Base-by-base conservation (phyloP, 148 eudicot genomes). In the Rhododendron henanense region DNA sequence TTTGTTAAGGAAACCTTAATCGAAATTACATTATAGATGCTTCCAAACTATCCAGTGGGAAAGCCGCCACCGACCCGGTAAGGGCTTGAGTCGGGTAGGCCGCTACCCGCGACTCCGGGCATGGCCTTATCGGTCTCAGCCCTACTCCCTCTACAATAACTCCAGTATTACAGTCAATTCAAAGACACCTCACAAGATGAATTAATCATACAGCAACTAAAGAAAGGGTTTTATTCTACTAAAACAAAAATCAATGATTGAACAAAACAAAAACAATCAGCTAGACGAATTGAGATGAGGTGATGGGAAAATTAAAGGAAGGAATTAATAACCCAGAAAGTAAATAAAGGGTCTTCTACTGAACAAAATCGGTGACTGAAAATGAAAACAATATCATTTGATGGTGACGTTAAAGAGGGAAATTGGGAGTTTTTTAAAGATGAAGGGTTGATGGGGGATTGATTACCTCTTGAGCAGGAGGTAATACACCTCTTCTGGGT, bases 391-490 rank as follows among this genome's bases (percentile, higher is more conserved):
- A 51, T 15, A 80, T 37, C 79, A 47, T 10, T 10, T 59, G 18
- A n/a, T 61, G 10, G 18, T 10, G 73, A 7, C 9, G 41, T 47
- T 35, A 41, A 85, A 2, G 5, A 57, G 53, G 53, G 14, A 23
- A 81, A 19, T 14, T 35, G 15, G 5, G 31, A 53, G 19, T 25
- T 6, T 74, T 10, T 65, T 16, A 19, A 35, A 4, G 3, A 23
- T 15, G 8, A 77, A 6, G 23, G 35, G 37, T 28, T 69, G 33
- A 51, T 6, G 18, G 50, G 16, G 48, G 3, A 74, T n/a, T 33
- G 69, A 21, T 59, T 59, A 93, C 97, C 97, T 93, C 93, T 80
- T 85, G 78, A 59, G 90, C 97, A 15, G 95, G 94, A 35, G 95
- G 92, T 63, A 94, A 90, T 65, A 88, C 78, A 19, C 87, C 91